Evolutionary conservation across 169 alveolate species (phyloP).

Genomic region (Cryptosporidium canis): DNA sequence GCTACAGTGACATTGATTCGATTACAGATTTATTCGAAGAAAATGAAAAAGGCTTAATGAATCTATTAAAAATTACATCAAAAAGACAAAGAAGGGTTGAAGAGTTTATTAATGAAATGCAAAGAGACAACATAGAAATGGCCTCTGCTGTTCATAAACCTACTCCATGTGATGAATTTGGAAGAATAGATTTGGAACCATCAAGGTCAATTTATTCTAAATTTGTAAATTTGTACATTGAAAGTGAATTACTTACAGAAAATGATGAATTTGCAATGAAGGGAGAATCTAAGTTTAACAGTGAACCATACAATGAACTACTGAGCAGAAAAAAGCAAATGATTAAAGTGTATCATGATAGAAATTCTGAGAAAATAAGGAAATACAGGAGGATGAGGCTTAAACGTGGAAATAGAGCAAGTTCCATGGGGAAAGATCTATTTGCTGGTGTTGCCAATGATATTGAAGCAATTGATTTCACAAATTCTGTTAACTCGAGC

Average conservation of each 20-base stretch:
- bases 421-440: conserved; percentile 28
- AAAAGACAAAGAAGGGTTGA: conserved; percentile 59
- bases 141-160: not conserved
- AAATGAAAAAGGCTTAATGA: conserved; percentile 25
- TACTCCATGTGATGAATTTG: conserved; percentile 70
- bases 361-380: conserved; percentile 17
- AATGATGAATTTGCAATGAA: conserved; percentile 7
- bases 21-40: conserved; percentile 10
- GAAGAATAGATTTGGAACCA: conserved; percentile 72
- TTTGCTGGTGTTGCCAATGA: not conserved
- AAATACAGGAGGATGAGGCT: conserved; percentile 26
- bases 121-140: conserved; percentile 14
- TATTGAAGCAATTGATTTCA: not conserved
- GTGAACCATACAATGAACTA: not conserved
- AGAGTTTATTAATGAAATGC: conserved; percentile 39
- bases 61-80: conserved; percentile 28
- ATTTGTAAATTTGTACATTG: not conserved
- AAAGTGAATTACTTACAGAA: not conserved
- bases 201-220: conserved; percentile 30
- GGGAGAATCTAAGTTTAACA: conserved; percentile 38
- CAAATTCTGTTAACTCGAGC: not conserved
- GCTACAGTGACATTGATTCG: conserved; percentile 23
- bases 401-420: conserved; percentile 20
- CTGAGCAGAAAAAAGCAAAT: conserved; percentile 26
- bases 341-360: conserved; percentile 7